phyloP scores from a whole-genome alignment of 139 green algal species.

The Coelastrella sp. region DNA sequence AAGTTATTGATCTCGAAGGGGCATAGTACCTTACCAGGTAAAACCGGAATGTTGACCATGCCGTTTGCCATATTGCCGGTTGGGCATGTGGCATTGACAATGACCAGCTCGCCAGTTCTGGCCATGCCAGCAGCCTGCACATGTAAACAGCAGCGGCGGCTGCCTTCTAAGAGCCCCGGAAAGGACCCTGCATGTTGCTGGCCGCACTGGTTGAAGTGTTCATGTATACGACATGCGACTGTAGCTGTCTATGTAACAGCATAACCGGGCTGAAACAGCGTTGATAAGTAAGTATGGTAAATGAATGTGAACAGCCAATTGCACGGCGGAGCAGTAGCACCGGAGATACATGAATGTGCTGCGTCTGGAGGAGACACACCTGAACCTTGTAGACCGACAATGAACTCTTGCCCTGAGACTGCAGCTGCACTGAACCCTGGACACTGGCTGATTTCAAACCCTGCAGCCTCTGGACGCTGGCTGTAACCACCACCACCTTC shows the following conservation, averaged over 20 bases:
- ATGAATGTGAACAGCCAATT: too few relatives aligned
- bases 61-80: background rate
- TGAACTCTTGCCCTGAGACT: constrained; percentile 2
- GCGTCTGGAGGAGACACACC: background rate
- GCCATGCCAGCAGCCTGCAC: constrained; percentile 5
- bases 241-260: too few relatives aligned
- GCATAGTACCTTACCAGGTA: constrained; percentile 24
- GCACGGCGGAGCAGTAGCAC: too few relatives aligned
- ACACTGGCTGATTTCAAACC: background rate
- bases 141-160: too few relatives aligned
- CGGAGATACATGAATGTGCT: background rate
- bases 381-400: constrained; percentile 5
- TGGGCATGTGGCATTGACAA: constrained; percentile 36
- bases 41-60: background rate
- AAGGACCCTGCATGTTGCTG: too few relatives aligned
- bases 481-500: background rate
- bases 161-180: too few relatives aligned
- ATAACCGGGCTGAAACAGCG: too few relatives aligned
- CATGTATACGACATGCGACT: too few relatives aligned
- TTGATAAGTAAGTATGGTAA: too few relatives aligned
- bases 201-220: too few relatives aligned
- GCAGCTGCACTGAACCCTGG: constrained; percentile 10
- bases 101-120: constrained; percentile 11
- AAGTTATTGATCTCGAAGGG: background rate
- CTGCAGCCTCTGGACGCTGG: background rate